phyloP scores from a whole-genome alignment of 352 stramenopile species.

The Nothophytophthora sp. region DNA sequence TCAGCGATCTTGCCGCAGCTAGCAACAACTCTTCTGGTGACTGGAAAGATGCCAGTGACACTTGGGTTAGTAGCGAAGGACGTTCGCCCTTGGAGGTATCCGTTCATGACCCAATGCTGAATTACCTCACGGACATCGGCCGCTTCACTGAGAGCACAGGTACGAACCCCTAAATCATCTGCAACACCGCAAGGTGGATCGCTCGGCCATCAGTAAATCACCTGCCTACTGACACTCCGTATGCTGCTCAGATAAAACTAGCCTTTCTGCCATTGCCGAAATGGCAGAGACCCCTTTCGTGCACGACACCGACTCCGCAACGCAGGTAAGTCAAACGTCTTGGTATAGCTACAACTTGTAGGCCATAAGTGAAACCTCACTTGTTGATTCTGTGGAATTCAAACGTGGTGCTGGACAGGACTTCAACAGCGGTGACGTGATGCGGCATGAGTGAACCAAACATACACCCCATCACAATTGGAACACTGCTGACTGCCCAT shows the following conservation, averaged over 20 bases:
- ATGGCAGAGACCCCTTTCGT: constrained; percentile 8
- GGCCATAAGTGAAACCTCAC: too few relatives aligned
- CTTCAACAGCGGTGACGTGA: too few relatives aligned
- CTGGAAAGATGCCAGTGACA: not conserved
- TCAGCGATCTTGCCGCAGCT: constrained; percentile 13
- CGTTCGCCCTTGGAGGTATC: constrained; percentile 10
- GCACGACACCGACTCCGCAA: not conserved
- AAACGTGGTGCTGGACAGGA: too few relatives aligned
- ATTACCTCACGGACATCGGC: constrained; percentile 53
- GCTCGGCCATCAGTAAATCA: too few relatives aligned
- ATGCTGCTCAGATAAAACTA: constrained; percentile 12
- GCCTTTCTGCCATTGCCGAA: constrained; percentile 12
- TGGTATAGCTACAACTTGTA: not conserved
- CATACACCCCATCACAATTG: too few relatives aligned
- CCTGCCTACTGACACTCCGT: too few relatives aligned
- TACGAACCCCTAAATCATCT: constrained; percentile 4
- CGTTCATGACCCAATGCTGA: constrained; percentile 53
- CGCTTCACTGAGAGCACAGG: constrained; percentile 54
- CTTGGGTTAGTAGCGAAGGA: not conserved
- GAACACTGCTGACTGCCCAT: too few relatives aligned
- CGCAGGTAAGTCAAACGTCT: not conserved
- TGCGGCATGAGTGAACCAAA: too few relatives aligned
- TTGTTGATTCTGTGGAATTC: too few relatives aligned
- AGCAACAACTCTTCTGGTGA: constrained; percentile 4
- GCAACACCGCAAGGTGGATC: not conserved